A percentile compares a stretch with the other conserved stretches of the same genome.
These are phyloP conservation scores for Ulota crispa DNA, from an alignment of 225 moss, liverwort and hornwort genomes.

Conservation along the genomic window DNA sequence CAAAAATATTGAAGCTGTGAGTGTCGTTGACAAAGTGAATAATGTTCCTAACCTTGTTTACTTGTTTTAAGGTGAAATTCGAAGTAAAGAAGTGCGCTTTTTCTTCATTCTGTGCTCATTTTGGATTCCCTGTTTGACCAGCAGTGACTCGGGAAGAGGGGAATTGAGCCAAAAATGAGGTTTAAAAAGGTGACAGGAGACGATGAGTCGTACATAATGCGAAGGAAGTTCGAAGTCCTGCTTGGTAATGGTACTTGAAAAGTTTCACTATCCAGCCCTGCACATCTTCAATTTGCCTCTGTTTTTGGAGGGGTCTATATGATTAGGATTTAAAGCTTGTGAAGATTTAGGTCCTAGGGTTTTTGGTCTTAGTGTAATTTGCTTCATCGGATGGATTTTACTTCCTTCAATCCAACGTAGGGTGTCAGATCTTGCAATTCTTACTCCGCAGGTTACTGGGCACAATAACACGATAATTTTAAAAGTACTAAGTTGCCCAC, in stretches of 20 bases:
- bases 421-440: no score
- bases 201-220: conserved; percentile 13
- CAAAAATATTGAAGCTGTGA: not conserved
- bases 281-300: not conserved
- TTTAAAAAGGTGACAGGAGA: conserved; percentile 54
- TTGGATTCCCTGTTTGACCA: not conserved
- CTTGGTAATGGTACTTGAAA: conserved; percentile 55
- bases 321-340: not conserved
- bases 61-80: not conserved
- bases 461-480: no score
- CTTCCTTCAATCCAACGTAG: not conserved
- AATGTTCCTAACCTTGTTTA: not conserved
- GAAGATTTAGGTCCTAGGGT: not conserved
- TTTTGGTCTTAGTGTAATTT: not conserved
- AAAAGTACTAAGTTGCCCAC: no score
- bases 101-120: not conserved
- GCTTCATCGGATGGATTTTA: not conserved
- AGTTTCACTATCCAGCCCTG: not conserved
- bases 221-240: conserved; percentile 46
- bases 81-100: not conserved
- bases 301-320: not conserved
- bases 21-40: not conserved
- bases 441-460: no score
- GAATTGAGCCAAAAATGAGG: conserved; percentile 52
- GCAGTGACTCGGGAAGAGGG: conserved; percentile 54